Base-by-base conservation (phyloP, 805 yeast genomes). In the Candida saitoana region DNA sequence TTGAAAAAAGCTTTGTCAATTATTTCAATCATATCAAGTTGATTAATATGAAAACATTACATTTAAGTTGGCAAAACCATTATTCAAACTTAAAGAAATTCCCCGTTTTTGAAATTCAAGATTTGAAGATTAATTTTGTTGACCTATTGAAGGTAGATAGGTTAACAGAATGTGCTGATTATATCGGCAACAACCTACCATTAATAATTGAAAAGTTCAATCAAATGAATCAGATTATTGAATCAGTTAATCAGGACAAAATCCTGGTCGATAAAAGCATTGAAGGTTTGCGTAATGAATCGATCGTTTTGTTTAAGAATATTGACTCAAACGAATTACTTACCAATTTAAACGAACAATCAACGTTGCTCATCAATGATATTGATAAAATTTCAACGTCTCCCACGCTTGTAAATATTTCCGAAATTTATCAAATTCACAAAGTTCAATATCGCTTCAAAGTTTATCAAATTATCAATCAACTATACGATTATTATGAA, bases 1-100 rank as follows among this genome's bases (percentile, higher is more conserved):
- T 73, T 2, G 77, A 74, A 42, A 73, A 71, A 44, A 60, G 59
- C 18, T 75, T 73, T 52, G 65, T 43, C 56, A 69, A 34, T 59
- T 68, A 59, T 48, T 67, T 50, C 42, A 62, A 59, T 40, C 57
- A 64, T 41, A 52, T 69, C 22, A 60, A 59, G 39, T 53, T 71
- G 19, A 54, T 79, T 25, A 63, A 63, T 37, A 53, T 58, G 29
- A 71, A 74, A 45, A 69, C 78, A 1, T 57, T 73, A 16, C 61
- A 63, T 15, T 65, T 69, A 18, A 39, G 56, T 4, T 65, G 75
- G 71, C 31, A 51, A 3, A 51, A 50, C 4, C 65, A 73, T 43
- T 36, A 20, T 12, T 3, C 11, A 5, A 24, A 36, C 9, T 63
- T 63, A 41, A 58, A 57, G 14, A 54, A 52, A 3, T 56, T 73